Base-by-base conservation (phyloP, 768 basidiomycete species). In the Psilocybe cubensis region DNA sequence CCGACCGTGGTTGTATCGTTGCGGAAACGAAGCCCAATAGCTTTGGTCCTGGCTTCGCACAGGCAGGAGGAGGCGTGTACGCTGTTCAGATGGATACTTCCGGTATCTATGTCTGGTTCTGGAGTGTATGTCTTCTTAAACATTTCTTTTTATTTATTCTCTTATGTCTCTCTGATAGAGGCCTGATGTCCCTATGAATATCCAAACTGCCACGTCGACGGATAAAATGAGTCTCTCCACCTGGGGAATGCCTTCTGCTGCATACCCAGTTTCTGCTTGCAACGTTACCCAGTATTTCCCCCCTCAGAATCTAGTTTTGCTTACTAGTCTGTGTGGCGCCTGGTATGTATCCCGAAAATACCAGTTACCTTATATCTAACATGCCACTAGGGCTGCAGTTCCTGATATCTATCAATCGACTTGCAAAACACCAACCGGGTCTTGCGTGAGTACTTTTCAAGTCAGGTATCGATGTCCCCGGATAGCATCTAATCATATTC, bases 1-100 rank as follows among this genome's bases (percentile, higher is more conserved):
- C 61, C 17, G 79, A 84, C 55, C 70, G 82, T 12, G 93, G 93
- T 6, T 94, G 92, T 63, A 77, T 85, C 12, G 83, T 89, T 17
- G 70, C 73, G 3, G 86, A 89, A 66, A 81, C 79, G 0, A 79
- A 79, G 50, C 74, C 82, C 0, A 79, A 81, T 27, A 89, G 87
- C 53, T 94, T 81, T 60, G 89, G 88, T 11, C 72, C 76, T 5
- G 86, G 79, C 0, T 94, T 95, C 65, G 84, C 87, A 4, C 70
- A 73, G 11, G 81, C 80, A 8, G 87, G 87, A 17, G 92, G 93
- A 23, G 93, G 93, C 12, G 83, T 90, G 11, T 94, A 80, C 61
- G 89, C 90, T 4, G 80, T 87, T 2, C 89, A 92, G 67, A 83
- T 91, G 62, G 89, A 88, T 40, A 72, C 72, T 21, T 63, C 75